Percentiles rank a stretch among this genome's conserved stretches.
Conservation (phyloP, 192 early-diverging fungal species). For the Umbelopsis ramanniana region DNA sequence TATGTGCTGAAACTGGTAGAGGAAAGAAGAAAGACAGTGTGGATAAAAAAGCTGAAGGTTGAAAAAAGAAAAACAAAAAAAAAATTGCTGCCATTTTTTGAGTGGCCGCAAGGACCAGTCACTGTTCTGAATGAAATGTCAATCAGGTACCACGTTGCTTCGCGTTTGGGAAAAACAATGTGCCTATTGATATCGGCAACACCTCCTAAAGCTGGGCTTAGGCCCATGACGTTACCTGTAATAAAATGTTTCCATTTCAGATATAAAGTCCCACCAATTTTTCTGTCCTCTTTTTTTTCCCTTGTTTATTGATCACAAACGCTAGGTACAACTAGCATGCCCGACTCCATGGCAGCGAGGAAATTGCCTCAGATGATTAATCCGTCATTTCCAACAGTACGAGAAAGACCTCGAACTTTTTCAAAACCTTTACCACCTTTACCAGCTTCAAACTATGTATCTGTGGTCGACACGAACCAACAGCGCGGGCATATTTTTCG, state of each 20-base stretch:
- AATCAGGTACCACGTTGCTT: too few relatives aligned
- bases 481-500: conserved; percentile 15
- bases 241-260: not conserved
- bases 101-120: too few relatives aligned
- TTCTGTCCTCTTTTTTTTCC: not conserved
- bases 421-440: conserved; percentile 13
- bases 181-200: too few relatives aligned
- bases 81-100: too few relatives aligned
- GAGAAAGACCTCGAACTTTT: conserved; percentile 6
- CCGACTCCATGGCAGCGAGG: not conserved
- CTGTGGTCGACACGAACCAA: not conserved
- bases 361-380: not conserved
- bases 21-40: not conserved
- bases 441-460: conserved; percentile 6
- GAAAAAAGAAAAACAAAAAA: too few relatives aligned
- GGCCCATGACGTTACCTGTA: conserved; percentile 13
- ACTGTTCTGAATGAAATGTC: too few relatives aligned
- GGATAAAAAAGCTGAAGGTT: too few relatives aligned
- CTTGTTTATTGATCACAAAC: not conserved
- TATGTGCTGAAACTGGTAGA: not conserved
- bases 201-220: too few relatives aligned
- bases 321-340: not conserved
- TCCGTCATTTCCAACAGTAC: not conserved
- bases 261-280: too few relatives aligned
- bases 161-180: too few relatives aligned